Evolutionary conservation across 1,284 basidiomycete species (phyloP), one percentile per base, ranked within the genome.

Genomic region (Ustilago loliicola): DNA sequence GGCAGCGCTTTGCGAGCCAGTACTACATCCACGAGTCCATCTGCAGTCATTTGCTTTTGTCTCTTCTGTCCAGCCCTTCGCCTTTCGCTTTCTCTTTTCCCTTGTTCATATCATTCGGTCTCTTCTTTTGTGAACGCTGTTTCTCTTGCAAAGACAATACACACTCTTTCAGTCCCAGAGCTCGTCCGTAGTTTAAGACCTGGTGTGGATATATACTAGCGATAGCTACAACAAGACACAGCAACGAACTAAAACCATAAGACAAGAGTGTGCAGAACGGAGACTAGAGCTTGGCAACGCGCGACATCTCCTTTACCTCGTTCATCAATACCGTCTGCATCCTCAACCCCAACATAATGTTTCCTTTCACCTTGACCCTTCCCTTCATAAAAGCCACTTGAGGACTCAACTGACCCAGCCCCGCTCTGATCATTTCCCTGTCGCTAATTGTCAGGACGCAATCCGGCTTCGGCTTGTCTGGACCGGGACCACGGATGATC

Each of bases 341-440:
- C 32, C 77, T 72, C 36, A 82, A 60, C 8, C 80, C 79, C 23
- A 80, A 60, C 79, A 82, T 82, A 61, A 82, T 72, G 55, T 82
- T 82, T 8, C 81, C 81, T 60, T 77, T 81, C 42, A 80, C 76
- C 64, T 79, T 81, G 57, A 81, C 66, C 34, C 71, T 78, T 2
- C 80, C 80, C 65, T 80, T 80, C 74, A 82, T 70, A 47, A 82
- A 82, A 0, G 79, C 79, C 40, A 70, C 72, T 45, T 82, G 81
- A 0, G 81, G 81, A 54, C 65, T 80, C 61, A 75, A 38, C 52
- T 80, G 76, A 29, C 79, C 80, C 19, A 79, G 72, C 0, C 77
- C 79, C 15, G 82, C 57, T 5, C 67, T 64, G 51, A 83, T 76
- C 82, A 83, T 83, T 45, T 83, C 82, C 40, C 75, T 60, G 45